Evolutionary conservation across 2,329 filamentous ascomycete species (phyloP).

Genomic region (Trichophyton mentagrophytes): DNA sequence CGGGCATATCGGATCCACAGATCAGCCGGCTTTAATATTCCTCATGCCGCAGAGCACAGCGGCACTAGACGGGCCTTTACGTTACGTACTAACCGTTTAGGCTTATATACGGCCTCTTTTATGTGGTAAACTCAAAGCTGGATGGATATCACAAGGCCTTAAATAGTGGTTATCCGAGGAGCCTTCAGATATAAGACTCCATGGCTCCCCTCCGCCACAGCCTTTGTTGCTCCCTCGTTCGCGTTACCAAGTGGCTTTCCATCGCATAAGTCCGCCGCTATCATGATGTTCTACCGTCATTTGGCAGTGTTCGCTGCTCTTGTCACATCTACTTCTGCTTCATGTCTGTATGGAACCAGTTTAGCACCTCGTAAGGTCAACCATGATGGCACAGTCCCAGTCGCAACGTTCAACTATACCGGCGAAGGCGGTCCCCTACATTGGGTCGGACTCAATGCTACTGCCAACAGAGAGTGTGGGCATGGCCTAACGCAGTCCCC

Average conservation of each 20-base stretch:
- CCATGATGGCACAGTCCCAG: background rate
- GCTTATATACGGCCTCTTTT: background rate
- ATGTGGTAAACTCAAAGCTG: background rate
- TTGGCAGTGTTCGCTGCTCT: background rate
- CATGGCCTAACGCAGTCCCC: background rate
- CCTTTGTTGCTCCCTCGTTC: background rate
- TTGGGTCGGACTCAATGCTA: background rate
- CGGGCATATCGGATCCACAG: background rate
- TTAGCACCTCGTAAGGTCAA: background rate
- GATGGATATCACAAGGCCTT: background rate
- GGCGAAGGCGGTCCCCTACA: background rate
- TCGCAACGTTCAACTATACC: background rate
- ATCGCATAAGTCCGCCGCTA: background rate
- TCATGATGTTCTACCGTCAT: background rate
- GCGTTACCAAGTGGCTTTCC: background rate
- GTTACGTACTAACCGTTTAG: background rate
- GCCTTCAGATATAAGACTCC: background rate
- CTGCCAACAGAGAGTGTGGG: background rate
- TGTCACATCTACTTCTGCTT: background rate
- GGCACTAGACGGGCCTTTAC: background rate
- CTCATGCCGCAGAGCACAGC: background rate
- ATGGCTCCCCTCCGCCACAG: background rate
- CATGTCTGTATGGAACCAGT: background rate
- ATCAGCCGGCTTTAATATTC: background rate
- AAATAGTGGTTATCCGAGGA: background rate